Conservation (phyloP, 352 stramenopile species). For the Phytopythium delawarense region DNA sequence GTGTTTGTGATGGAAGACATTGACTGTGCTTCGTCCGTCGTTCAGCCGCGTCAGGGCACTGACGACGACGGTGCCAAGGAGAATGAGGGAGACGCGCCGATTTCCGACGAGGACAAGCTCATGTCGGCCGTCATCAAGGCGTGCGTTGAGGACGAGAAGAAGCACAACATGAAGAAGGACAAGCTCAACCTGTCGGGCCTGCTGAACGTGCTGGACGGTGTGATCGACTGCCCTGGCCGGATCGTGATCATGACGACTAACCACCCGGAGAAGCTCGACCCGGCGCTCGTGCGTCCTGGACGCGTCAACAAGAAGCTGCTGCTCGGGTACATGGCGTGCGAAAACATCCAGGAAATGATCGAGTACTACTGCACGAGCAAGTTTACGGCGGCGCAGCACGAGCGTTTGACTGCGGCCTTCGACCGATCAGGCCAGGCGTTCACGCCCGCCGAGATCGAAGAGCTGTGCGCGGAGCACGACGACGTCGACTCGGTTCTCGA, state of each 20-base stretch:
- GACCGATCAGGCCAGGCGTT: constrained; percentile 12
- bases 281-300: constrained; percentile 86
- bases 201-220: constrained; percentile 89
- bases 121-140: too few relatives aligned
- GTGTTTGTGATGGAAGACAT: constrained; percentile 91
- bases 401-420: constrained; percentile 10
- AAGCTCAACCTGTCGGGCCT: constrained; percentile 83
- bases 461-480: constrained; percentile 41
- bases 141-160: too few relatives aligned
- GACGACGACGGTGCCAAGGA: background rate
- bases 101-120: background rate
- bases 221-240: constrained; percentile 84
- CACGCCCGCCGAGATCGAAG: constrained; percentile 37
- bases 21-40: constrained; percentile 79
- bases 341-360: constrained; percentile 30
- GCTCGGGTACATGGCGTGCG: constrained; percentile 46
- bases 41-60: constrained; percentile 29
- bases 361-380: constrained; percentile 58
- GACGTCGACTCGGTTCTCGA: constrained; percentile 34
- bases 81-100: background rate
- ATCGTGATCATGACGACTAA: constrained; percentile 95
- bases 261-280: constrained; percentile 91
- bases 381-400: constrained; percentile 14
- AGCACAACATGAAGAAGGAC: constrained; percentile 11
- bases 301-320: constrained; percentile 88